A percentile compares a stretch with the other conserved stretches of the same genome.
phyloP scores from a whole-genome alignment of 1,284 basidiomycete species.

The Flammula alnicola region DNA sequence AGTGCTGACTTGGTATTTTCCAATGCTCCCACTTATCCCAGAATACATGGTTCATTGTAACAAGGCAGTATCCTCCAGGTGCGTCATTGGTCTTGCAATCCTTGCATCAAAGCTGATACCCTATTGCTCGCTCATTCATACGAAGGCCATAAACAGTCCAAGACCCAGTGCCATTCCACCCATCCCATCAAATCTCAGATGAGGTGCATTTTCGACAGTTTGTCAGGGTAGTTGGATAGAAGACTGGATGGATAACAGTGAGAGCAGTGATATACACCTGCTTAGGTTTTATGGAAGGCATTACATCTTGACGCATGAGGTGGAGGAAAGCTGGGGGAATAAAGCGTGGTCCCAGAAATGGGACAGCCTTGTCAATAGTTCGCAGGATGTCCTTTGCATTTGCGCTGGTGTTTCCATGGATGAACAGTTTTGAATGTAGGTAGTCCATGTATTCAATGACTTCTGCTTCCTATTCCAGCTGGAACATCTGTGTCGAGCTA shows the following conservation, averaged over 20 bases:
- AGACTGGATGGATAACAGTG: constrained; percentile 1
- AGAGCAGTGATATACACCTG: neutral
- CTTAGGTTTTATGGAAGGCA: constrained; percentile 6
- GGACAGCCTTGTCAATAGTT: constrained; percentile 2
- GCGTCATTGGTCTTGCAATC: constrained; percentile 4
- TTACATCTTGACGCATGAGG: neutral
- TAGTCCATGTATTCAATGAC: constrained; percentile 12
- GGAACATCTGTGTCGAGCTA: neutral
- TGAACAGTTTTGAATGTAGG: neutral
- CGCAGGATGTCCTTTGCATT: neutral
- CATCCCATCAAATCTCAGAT: constrained; percentile 7
- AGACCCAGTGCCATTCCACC: constrained; percentile 11
- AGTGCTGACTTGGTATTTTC: constrained; percentile 15
- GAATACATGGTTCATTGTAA: constrained; percentile 2
- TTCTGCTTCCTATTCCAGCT: constrained; percentile 13
- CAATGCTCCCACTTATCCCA: constrained; percentile 17
- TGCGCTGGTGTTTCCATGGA: constrained; percentile 10
- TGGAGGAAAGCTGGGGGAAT: neutral
- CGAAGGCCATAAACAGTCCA: constrained; percentile 8
- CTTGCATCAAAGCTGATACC: constrained; percentile 15
- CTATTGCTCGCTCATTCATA: constrained; percentile 8
- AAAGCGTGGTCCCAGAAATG: constrained; percentile 8
- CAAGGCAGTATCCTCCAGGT: constrained; percentile 5
- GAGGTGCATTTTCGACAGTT: constrained; percentile 9
- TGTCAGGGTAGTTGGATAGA: neutral